Evolutionary conservation across 2,329 filamentous ascomycete species (phyloP).

Genomic region (Aspergillus quadrilineatus): DNA sequence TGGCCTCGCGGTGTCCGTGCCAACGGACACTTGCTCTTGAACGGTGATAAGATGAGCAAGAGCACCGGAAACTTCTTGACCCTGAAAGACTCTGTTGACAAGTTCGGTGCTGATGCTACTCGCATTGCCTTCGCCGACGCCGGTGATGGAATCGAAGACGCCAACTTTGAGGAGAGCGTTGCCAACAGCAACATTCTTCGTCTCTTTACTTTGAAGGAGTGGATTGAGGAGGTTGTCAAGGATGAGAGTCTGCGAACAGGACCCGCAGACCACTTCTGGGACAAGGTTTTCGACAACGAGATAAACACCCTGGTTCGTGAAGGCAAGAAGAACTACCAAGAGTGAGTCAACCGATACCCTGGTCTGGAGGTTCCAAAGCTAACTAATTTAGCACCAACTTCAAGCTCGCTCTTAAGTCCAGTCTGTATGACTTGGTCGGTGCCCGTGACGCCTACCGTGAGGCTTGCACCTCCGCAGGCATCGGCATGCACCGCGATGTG

Average conservation of each 20-base stretch:
- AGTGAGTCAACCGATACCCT: constrained; percentile 43
- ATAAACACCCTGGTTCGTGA: constrained; percentile 80
- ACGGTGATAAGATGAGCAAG: constrained; percentile 98
- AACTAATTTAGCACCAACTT: constrained; percentile 62
- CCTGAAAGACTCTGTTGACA: constrained; percentile 76
- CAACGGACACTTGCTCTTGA: constrained; percentile 91
- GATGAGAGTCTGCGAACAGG: constrained; percentile 76
- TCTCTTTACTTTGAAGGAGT: constrained; percentile 79
- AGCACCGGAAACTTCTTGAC: constrained; percentile 97
- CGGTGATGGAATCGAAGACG: constrained; percentile 89
- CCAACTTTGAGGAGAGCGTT: constrained; percentile 94
- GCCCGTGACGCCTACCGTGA: constrained; percentile 91
- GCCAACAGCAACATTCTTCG: constrained; percentile 89
- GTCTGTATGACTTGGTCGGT: constrained; percentile 85
- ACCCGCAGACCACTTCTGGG: constrained; percentile 73
- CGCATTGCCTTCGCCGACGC: constrained; percentile 91
- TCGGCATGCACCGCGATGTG: constrained; percentile 83
- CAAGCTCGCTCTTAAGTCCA: constrained; percentile 81
- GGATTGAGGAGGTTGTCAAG: constrained; percentile 81
- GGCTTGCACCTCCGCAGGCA: constrained; percentile 69
- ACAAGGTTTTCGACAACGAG: constrained; percentile 89
- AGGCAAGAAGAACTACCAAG: constrained; percentile 73
- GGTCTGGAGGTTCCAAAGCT: constrained; percentile 6
- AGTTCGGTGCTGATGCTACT: constrained; percentile 92
- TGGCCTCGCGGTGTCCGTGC: constrained; percentile 84